phyloP scores from a whole-genome alignment of 768 basidiomycete species.

The Kwoniella sp. region DNA sequence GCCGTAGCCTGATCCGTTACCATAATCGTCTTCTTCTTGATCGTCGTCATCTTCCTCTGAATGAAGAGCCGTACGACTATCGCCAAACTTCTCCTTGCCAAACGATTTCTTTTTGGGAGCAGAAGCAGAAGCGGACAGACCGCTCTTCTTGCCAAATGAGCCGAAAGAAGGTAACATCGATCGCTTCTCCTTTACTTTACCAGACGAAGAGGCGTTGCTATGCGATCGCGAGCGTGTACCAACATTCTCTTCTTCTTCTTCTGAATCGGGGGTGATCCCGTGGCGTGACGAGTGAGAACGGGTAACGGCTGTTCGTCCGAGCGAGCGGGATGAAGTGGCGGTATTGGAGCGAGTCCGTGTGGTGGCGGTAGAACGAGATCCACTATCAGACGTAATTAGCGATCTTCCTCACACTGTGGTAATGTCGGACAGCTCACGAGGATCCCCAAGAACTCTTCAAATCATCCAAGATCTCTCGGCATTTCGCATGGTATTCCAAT shows the following conservation, averaged over 20 bases:
- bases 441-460: conserved; percentile 69
- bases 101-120: conserved; percentile 21
- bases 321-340: conserved; percentile 17
- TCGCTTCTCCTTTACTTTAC: conserved; percentile 38
- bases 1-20: neutral
- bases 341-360: conserved; percentile 49
- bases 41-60: conserved; percentile 48
- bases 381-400: too few relatives aligned
- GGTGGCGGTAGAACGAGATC: neutral
- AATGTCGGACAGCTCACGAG: conserved; percentile 59
- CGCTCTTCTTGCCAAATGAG: conserved; percentile 50
- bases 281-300: conserved; percentile 20
- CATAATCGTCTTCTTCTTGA: conserved; percentile 29
- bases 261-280: conserved; percentile 22
- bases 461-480: conserved; percentile 72
- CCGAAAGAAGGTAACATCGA: conserved; percentile 49
- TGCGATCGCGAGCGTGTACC: conserved; percentile 52
- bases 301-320: conserved; percentile 16
- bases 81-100: conserved; percentile 33
- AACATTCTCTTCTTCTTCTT: conserved; percentile 38
- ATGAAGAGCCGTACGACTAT: conserved; percentile 25
- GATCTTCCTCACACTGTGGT: too few relatives aligned
- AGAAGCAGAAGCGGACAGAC: conserved; percentile 15
- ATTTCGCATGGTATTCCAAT: conserved; percentile 71
- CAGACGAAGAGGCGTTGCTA: conserved; percentile 44